Conservation (phyloP, 371 early-diverging fungal species). For the Apophysomyces ossiformis region DNA sequence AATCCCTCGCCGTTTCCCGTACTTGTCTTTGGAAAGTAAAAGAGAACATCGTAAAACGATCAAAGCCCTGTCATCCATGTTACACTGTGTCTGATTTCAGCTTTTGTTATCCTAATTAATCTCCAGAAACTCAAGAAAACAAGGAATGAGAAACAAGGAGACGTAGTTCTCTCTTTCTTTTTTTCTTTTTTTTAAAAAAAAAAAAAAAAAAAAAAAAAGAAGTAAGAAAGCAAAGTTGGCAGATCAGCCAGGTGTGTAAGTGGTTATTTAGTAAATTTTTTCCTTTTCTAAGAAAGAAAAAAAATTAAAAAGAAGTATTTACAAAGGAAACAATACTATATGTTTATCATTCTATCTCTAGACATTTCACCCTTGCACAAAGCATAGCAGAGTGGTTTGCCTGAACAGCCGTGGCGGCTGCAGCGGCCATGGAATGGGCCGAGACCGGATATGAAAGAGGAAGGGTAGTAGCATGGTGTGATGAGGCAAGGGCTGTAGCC, state of each 20-base stretch:
- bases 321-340: not conserved
- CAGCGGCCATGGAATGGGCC: conserved; percentile 18
- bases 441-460: conserved; percentile 12
- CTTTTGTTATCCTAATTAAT: not conserved
- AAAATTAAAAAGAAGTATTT: not conserved
- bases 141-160: too few species aligned
- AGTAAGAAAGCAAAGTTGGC: conserved; percentile 6
- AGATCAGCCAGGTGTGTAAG: conserved; percentile 11
- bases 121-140: not conserved
- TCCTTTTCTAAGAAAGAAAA: not conserved
- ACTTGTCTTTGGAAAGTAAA: too few species aligned
- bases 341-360: conserved; percentile 29
- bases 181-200: too few species aligned
- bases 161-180: too few species aligned
- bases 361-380: conserved; percentile 28
- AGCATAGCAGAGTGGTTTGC: conserved; percentile 23
- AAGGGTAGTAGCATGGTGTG: conserved; percentile 14
- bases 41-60: too few species aligned
- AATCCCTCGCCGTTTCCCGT: too few species aligned
- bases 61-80: not conserved
- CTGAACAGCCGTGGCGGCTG: conserved; percentile 21
- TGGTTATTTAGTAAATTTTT: not conserved
- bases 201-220: conserved; percentile 3
- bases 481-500: conserved; percentile 21
- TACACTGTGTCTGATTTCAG: not conserved